A percentile compares a stretch with the other conserved stretches of the same genome.
Evolutionary conservation across 1,284 basidiomycete genomes (phyloP).

Genomic region (Cutaneotrichosporon sp.): DNA sequence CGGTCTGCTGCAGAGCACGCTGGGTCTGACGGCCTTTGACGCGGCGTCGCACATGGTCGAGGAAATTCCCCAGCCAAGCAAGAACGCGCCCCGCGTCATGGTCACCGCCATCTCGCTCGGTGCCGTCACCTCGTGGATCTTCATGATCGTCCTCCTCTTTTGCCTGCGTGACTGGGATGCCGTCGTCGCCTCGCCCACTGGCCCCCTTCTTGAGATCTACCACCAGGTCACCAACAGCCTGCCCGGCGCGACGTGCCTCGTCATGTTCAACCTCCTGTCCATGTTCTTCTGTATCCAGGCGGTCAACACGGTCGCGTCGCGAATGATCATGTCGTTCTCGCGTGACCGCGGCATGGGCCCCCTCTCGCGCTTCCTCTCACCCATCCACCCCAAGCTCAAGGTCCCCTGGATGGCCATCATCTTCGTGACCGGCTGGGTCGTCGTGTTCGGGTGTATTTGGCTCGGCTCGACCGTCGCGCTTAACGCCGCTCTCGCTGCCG

Average conservation of each 20-base stretch:
- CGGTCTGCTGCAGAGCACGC: constrained; percentile 39
- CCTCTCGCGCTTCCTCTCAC: constrained; percentile 53
- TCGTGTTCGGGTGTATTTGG: constrained; percentile 23
- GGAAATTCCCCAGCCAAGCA: constrained; percentile 36
- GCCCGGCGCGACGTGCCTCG: constrained; percentile 45
- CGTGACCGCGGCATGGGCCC: constrained; percentile 60
- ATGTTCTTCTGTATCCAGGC: constrained; percentile 45
- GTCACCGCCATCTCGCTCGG: constrained; percentile 33
- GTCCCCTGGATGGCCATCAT: constrained; percentile 57
- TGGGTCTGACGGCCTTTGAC: constrained; percentile 22
- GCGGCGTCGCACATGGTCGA: constrained; percentile 43
- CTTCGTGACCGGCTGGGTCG: constrained; percentile 50
- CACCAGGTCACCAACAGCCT: constrained; percentile 29
- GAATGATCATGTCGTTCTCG: constrained; percentile 64
- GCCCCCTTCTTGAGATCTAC: constrained; percentile 16
- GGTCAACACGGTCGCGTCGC: constrained; percentile 59
- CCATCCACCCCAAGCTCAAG: constrained; percentile 50
- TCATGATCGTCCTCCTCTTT: constrained; percentile 39
- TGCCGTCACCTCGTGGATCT: constrained; percentile 31
- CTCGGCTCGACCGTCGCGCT: constrained; percentile 43
- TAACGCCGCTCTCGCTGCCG: constrained; percentile 36
- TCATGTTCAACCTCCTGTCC: constrained; percentile 45
- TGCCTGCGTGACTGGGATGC: constrained; percentile 9
- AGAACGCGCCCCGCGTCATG: constrained; percentile 41
- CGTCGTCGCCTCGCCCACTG: constrained; percentile 7